Conservation (phyloP, 768 basidiomycete genomes). For the Mycena belliarum region DNA sequence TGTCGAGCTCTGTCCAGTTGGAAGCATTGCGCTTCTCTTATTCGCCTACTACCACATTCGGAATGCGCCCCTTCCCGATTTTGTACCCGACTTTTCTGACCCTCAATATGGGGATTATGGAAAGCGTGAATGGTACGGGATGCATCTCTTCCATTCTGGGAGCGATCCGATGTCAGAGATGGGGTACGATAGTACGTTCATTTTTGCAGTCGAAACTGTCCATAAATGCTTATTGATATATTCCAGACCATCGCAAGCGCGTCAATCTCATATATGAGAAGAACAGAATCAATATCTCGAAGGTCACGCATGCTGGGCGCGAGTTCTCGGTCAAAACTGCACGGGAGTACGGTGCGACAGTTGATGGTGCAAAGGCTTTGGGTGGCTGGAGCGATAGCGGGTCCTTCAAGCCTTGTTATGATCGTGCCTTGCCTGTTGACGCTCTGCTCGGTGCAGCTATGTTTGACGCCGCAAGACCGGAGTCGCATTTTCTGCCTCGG, state of each 20-base stretch:
- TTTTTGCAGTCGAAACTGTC: neutral
- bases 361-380: conserved; percentile 30
- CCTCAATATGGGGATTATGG: conserved; percentile 28
- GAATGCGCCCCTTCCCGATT: conserved; percentile 18
- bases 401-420: conserved; percentile 30
- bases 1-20: conserved; percentile 33
- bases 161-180: neutral
- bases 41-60: conserved; percentile 34
- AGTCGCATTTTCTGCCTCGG: conserved; percentile 28
- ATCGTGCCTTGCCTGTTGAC: conserved; percentile 28
- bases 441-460: conserved; percentile 34
- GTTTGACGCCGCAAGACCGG: conserved; percentile 30
- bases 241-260: conserved; percentile 28
- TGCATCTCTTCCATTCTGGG: conserved; percentile 25
- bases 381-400: conserved; percentile 33
- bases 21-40: conserved; percentile 28
- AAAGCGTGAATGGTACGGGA: conserved; percentile 29
- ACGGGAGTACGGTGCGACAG: conserved; percentile 29
- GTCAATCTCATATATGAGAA: conserved; percentile 28
- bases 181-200: conserved; percentile 3
- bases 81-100: conserved; percentile 30
- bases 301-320: conserved; percentile 34
- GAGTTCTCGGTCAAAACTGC: conserved; percentile 31
- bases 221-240: no score
- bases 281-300: conserved; percentile 27